Conservation (phyloP, 2,329 filamentous ascomycete species). For the Mollisia scopiformis region DNA sequence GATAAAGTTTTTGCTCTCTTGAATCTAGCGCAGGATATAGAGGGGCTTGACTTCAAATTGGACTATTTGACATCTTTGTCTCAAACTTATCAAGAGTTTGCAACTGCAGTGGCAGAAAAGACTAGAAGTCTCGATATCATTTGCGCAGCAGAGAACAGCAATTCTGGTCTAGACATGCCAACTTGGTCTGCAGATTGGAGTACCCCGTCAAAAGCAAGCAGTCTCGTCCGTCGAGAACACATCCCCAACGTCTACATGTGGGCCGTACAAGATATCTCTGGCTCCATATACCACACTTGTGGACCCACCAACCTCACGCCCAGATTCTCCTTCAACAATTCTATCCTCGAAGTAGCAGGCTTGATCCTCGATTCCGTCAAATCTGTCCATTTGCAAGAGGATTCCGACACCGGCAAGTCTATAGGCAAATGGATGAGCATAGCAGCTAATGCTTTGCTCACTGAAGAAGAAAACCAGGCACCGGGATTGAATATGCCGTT, state of each 20-base stretch:
- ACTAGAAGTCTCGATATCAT: slow-evolving; percentile 11
- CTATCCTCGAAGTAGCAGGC: slow-evolving; percentile 9
- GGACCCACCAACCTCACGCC: not conserved
- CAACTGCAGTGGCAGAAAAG: slow-evolving; percentile 8
- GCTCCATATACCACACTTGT: slow-evolving; percentile 6
- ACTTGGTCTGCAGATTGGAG: slow-evolving; percentile 17
- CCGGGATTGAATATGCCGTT: not conserved
- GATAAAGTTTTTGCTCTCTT: slow-evolving; percentile 16
- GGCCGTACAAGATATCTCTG: slow-evolving; percentile 3
- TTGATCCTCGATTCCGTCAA: slow-evolving; percentile 9
- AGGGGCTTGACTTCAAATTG: slow-evolving; percentile 5
- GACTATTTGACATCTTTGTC: slow-evolving; percentile 8
- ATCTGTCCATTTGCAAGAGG: not conserved
- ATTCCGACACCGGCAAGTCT: not conserved
- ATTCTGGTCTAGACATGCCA: not conserved
- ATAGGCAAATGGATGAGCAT: slow-evolving; percentile 8
- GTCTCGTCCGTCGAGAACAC: slow-evolving; percentile 7
- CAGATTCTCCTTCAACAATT: not conserved
- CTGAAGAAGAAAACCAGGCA: not conserved
- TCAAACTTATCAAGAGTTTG: slow-evolving; percentile 7
- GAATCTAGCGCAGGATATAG: slow-evolving; percentile 12
- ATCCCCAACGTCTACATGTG: slow-evolving; percentile 12
- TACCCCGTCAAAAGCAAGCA: slow-evolving; percentile 8
- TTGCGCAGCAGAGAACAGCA: slow-evolving; percentile 8
- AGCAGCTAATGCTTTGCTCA: not conserved